Evolutionary conservation across 129 eudicot genomes (phyloP).

Genomic region (Ambrosia artemisiifolia): DNA sequence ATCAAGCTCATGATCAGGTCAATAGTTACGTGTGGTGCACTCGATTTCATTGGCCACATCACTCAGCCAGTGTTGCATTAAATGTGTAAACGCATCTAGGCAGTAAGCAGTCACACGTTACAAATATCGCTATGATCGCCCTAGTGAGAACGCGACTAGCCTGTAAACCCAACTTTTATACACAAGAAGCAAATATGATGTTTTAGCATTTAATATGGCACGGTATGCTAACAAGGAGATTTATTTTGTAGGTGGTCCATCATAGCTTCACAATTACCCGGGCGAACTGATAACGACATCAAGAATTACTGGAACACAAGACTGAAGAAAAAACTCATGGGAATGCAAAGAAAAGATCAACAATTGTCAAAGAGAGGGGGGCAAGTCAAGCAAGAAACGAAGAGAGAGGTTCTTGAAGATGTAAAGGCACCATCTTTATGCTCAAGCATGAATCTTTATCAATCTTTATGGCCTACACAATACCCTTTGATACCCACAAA

Average conservation of each 20-base stretch:
- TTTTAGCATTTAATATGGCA: no score
- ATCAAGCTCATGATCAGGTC: no score
- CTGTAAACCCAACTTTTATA: no score
- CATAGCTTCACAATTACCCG: slow-evolving; percentile 81
- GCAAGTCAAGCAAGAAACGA: slow-evolving; percentile 43
- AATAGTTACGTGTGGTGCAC: no score
- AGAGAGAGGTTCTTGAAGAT: slow-evolving; percentile 26
- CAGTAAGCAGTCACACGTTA: no score
- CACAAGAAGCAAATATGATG: no score
- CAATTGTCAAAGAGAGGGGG: slow-evolving; percentile 37
- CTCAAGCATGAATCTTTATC: slow-evolving; percentile 33
- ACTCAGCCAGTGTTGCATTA: no score
- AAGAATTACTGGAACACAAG: slow-evolving; percentile 94
- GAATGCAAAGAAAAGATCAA: slow-evolving; percentile 64
- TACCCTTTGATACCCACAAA: slow-evolving; percentile 25
- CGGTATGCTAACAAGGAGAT: background rate
- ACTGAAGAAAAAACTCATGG: slow-evolving; percentile 77
- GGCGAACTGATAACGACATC: slow-evolving; percentile 85
- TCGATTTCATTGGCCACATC: no score
- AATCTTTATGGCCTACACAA: slow-evolving; percentile 40
- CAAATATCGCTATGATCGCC: no score
- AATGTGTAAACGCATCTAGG: no score
- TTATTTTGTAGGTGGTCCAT: slow-evolving; percentile 67
- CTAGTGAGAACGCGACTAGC: no score
- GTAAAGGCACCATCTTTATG: slow-evolving; percentile 20